Evolutionary conservation across 169 alveolate genomes (phyloP), one percentile per base, ranked within the genome.

Genomic region (Sarcocystis neurona): DNA sequence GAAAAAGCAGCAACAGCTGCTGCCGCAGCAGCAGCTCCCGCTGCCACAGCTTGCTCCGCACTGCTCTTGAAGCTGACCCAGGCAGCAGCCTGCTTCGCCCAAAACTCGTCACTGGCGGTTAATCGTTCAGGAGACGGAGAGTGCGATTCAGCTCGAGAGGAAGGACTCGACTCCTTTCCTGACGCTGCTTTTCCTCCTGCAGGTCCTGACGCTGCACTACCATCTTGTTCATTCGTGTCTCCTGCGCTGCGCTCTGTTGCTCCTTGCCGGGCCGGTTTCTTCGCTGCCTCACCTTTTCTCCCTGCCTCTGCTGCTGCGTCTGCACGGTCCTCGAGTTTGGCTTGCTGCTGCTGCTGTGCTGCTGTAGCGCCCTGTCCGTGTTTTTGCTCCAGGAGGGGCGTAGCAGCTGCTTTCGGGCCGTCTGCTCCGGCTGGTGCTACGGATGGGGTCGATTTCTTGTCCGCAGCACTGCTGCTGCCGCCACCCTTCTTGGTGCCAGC

Each of bases 81-180:
- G 4, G 91, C 91, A 0, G 91, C 79, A 4, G 91, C 91, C 20
- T 86, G 91, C 23, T 74, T 74, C 47, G 91, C 85, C 91, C 91
- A 86, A 50, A 86, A 86, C 41, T 32, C 58, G 44, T 86, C 91
- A 32, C 91, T 86, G 18, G 79, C 91, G 43, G 80, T 74, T 43
- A 82, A 39, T 32, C 12, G 72, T 23, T 86, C 90, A 15, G 78
- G 84, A 37, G 80, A 48, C n/a, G n/a, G 60, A 41, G 91, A 74
- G 23, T 79, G 87, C 30, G 90, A 85, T 32, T 84, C 46, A n/a
- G 53, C 32, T 27, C 77, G 74, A 0, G 89, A 84, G 84, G 80
- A 60, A 27, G 48, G 66, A 56, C 66, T 50, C 32, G 90, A 85
- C 30, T n/a, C 6, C 60, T 6, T n/a, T 10, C 32, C 75, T 0